Evolutionary conservation across 2,329 filamentous ascomycete genomes (phyloP).

Genomic region (Acephala macrosclerotiorum): DNA sequence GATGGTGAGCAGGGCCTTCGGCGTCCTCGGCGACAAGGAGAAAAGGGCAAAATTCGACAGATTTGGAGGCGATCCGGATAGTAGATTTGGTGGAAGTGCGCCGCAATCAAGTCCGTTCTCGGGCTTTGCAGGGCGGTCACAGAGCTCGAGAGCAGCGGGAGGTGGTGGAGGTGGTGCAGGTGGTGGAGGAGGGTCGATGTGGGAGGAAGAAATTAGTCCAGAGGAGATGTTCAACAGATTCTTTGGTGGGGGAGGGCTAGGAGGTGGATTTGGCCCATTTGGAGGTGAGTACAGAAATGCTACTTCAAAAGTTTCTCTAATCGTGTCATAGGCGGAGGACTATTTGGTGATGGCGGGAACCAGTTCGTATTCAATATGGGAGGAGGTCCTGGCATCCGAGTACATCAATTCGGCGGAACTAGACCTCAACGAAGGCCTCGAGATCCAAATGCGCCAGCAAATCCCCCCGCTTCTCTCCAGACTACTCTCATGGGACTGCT

Average conservation of each 20-base stretch:
- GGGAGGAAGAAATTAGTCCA: constrained; percentile 91
- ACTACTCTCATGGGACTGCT: constrained; percentile 75
- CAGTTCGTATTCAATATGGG: constrained; percentile 96
- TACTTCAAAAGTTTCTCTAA: constrained; percentile 26
- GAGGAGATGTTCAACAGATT: constrained; percentile 98
- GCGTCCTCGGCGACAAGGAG: constrained; percentile 89
- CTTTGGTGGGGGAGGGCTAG: constrained; percentile 74
- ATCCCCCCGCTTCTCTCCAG: constrained; percentile 57
- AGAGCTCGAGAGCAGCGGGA: constrained; percentile 38
- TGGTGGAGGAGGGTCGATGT: constrained; percentile 67
- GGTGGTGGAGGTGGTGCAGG: constrained; percentile 57
- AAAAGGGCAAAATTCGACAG: constrained; percentile 90
- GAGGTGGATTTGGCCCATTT: constrained; percentile 69
- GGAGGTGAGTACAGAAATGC: constrained; percentile 54
- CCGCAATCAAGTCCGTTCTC: constrained; percentile 70
- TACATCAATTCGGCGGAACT: constrained; percentile 92
- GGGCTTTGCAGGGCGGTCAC: constrained; percentile 60
- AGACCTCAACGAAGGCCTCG: constrained; percentile 79
- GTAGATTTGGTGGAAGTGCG: constrained; percentile 72
- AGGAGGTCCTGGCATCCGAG: constrained; percentile 87
- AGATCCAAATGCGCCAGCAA: constrained; percentile 61
- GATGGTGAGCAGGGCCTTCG: constrained; percentile 93
- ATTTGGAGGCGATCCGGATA: constrained; percentile 92
- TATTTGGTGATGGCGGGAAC: constrained; percentile 80
- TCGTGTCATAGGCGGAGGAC: constrained; percentile 47